Evolutionary conservation across 2,329 filamentous ascomycete genomes (phyloP), one percentile per base, ranked within the genome.

Genomic region (Aspergillus sojae): DNA sequence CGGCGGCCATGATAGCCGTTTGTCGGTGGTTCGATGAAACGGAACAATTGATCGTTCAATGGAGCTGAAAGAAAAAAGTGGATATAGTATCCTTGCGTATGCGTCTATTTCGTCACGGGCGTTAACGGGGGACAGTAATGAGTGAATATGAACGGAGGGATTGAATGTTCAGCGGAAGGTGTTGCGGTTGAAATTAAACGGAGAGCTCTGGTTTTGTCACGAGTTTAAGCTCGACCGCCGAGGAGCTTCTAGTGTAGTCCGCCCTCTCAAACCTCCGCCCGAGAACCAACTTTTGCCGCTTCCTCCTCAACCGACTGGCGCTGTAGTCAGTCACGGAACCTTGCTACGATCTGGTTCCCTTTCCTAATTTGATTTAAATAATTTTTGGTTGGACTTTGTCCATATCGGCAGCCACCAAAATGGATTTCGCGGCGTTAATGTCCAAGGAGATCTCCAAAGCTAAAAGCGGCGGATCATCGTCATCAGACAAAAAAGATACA

Each of bases 371-470:
- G 1, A 54, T 14, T 12, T 19, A 54, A 1, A 34, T 23, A 6
- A 5, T 54, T 34, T 34, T 6, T 28, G 10, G 7, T 12, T 28
- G 16, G 16, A 11, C 21, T 26, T 39, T 4, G 21, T 11, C n/a
- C 7, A 10, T 23, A 36, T 12, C 36, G 34, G 14, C 46, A 21
- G 48, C 16, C 48, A 39, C 63, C 75, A 83, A 65, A 69, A 99
- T 99, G 95, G 94, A 99, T 79, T 99, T 99, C 82, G 93, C 93
- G 65, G 88, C 93, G 41, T 83, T 99, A 55, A 96, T 99, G 92
- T 89, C 91, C 73, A 91, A 93, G 75, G 93, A 97, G 79, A 95
- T 99, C 73, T 88, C 91, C 72, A 96, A 95, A 78, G 85, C 89
- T 70, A 92, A 92, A 78, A 80, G 85, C 60, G 69, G 79, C 48